Base-by-base conservation (phyloP, 2,329 filamentous ascomycete genomes). In the Chaetomiaceae sp. region DNA sequence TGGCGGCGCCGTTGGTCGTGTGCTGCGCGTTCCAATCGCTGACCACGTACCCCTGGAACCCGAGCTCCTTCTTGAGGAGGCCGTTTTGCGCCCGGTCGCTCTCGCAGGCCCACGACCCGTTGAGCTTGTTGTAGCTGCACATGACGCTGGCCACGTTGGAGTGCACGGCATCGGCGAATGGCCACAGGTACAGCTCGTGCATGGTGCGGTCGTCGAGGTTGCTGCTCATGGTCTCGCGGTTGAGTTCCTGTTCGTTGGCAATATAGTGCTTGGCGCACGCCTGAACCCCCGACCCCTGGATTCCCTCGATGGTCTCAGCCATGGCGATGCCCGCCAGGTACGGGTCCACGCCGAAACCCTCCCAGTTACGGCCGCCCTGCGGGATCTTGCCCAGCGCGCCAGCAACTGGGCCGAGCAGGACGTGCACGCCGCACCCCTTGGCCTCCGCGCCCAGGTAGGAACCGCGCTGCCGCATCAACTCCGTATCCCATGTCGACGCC, bases 11-110 rank as follows among this genome's bases (percentile, higher is more conserved):
- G 8, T 82, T 80, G 55, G 87, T 89, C 21, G 82, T 81, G 69
- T 91, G 86, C 64, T 90, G 87, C 2, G 86, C 89, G 59, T 78
- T 75, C 89, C 89, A 94, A 67, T 94, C 89, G 48, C 67, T 74
- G 67, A 78, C 69, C 30, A 76, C 65, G 53, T 73, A 74, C 6
- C 73, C 88, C 75, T 65, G 84, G 75, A 91, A 92, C n/a, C 86
- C 88, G 11, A 94, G 76, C 66, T 90, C 84, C 13, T 75, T 69
- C 69, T 89, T 89, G 14, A 89, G 71, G 3, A 89, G 65, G 44
- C 77, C 76, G 64, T 85, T 85, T 49, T 87, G 64, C 3, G 74
- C 68, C 44, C 78, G 72, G 54, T 79, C 77, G 67, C 85, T 87
- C 64, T 85, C 78, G 66, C 86, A 89, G 5, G 77, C 76, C 68